Percentiles rank a stretch among this genome's conserved stretches.
These are phyloP conservation scores for Lolium multiflorum DNA, from an alignment of 176 grass and related monocot genomes.

Conservation along the genomic window DNA sequence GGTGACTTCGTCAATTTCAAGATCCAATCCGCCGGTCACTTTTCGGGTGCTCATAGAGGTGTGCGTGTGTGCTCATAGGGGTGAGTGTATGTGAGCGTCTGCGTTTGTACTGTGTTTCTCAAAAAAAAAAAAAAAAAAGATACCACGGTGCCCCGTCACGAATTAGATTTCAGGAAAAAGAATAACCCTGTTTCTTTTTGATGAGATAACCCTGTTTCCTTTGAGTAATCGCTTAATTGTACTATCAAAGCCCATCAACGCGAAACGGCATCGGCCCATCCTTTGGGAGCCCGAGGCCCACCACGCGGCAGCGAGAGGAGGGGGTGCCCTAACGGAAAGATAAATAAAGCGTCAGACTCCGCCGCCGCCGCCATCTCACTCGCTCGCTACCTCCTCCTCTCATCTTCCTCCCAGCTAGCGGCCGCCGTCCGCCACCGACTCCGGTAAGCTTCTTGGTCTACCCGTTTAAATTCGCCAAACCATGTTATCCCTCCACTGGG, in stretches of 20 bases:
- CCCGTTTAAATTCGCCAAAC: background rate
- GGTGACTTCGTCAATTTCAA: too few relatives aligned
- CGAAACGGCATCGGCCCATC: background rate
- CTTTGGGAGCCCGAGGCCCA: background rate
- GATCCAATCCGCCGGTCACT: too few relatives aligned
- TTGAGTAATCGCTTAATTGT: too few relatives aligned
- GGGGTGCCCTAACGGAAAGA: conserved; percentile 1
- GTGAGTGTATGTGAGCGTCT: too few relatives aligned
- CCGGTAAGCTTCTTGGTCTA: background rate
- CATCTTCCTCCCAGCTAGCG: background rate
- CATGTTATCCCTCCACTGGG: background rate
- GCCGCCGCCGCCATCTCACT: background rate
- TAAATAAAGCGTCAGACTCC: background rate
- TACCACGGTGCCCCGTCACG: too few relatives aligned
- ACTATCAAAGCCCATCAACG: background rate
- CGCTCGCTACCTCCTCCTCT: background rate
- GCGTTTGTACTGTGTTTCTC: too few relatives aligned
- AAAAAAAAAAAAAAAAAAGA: too few relatives aligned
- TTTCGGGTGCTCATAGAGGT: too few relatives aligned
- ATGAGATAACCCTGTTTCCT: too few relatives aligned
- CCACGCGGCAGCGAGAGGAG: background rate
- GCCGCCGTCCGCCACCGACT: conserved; percentile 9
- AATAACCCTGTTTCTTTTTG: too few relatives aligned
- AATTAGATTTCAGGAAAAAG: too few relatives aligned
- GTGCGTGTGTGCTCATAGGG: too few relatives aligned